phyloP scores from a whole-genome alignment of 371 early-diverging fungal species.

The Batkoa obscura region DNA sequence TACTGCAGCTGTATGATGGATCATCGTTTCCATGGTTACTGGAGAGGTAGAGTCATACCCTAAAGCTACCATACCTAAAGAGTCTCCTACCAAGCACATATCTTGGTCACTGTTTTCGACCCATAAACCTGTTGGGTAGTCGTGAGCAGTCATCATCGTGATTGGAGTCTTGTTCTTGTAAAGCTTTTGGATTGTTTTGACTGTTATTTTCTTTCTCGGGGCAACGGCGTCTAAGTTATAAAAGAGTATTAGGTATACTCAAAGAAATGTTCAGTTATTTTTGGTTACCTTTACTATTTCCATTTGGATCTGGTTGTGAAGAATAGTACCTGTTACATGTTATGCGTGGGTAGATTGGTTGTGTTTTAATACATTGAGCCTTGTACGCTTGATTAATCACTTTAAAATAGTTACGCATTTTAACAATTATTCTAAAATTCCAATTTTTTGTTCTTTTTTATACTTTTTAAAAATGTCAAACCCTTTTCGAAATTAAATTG shows the following conservation, averaged over 20 bases:
- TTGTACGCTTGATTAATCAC: too few relatives aligned
- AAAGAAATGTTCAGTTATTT: not conserved
- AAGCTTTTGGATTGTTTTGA: constrained; percentile 51
- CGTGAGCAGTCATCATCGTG: constrained; percentile 67
- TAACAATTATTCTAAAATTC: too few relatives aligned
- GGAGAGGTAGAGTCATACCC: constrained; percentile 70
- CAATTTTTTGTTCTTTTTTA: too few relatives aligned
- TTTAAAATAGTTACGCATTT: too few relatives aligned
- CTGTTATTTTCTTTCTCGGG: constrained; percentile 46
- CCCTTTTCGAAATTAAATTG: too few relatives aligned
- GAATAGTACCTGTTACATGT: not conserved
- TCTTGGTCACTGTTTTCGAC: constrained; percentile 71
- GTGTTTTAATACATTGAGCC: too few relatives aligned
- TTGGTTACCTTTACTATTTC: not conserved
- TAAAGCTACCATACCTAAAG: constrained; percentile 86
- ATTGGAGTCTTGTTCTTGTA: constrained; percentile 54
- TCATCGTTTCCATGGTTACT: constrained; percentile 84
- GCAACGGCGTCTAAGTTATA: not conserved
- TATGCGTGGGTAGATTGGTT: too few relatives aligned
- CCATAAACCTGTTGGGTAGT: constrained; percentile 75
- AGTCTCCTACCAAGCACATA: constrained; percentile 82
- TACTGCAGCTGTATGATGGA: constrained; percentile 84
- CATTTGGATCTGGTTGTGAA: not conserved
- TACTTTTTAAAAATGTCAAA: too few relatives aligned
- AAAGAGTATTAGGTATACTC: not conserved